Conservation (phyloP, 2,329 filamentous ascomycete genomes). For the Drechslerella dactyloides region DNA sequence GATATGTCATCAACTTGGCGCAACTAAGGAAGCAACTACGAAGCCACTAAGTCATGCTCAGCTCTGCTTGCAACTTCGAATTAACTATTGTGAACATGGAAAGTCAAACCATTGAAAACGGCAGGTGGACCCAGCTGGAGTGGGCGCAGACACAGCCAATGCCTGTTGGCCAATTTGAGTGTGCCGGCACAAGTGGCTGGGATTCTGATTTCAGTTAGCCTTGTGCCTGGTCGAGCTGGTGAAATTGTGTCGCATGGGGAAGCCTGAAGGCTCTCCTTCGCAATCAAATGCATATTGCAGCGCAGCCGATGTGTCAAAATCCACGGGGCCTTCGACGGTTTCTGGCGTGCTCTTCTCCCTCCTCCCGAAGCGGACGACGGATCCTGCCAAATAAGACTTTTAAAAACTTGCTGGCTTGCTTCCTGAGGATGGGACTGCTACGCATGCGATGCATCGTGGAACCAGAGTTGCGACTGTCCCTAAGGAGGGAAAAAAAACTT, state of each 20-base stretch:
- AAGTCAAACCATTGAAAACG: neutral
- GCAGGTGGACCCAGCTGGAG: neutral
- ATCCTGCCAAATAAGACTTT: constrained; percentile 1
- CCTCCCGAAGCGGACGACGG: neutral
- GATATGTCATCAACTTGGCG: too few relatives aligned
- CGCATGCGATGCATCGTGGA: neutral
- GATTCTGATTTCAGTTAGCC: neutral
- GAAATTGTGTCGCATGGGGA: constrained; percentile 3
- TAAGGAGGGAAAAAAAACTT: neutral
- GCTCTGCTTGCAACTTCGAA: too few relatives aligned
- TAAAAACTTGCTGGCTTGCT: constrained; percentile 4
- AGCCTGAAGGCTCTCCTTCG: neutral
- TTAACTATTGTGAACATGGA: too few relatives aligned
- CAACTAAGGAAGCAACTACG: too few relatives aligned
- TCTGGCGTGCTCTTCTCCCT: neutral
- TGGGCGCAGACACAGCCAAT: neutral
- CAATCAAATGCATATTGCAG: constrained; percentile 7
- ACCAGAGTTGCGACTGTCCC: neutral
- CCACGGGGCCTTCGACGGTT: neutral
- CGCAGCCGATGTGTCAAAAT: neutral
- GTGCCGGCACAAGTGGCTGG: neutral
- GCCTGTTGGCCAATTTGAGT: neutral
- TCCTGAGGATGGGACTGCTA: neutral
- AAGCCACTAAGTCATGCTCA: too few relatives aligned
- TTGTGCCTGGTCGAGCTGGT: neutral